Percentiles rank a stretch among this genome's conserved stretches.
Evolutionary conservation across 2,329 filamentous ascomycete genomes (phyloP).

Genomic region (Colletotrichum tanaceti): DNA sequence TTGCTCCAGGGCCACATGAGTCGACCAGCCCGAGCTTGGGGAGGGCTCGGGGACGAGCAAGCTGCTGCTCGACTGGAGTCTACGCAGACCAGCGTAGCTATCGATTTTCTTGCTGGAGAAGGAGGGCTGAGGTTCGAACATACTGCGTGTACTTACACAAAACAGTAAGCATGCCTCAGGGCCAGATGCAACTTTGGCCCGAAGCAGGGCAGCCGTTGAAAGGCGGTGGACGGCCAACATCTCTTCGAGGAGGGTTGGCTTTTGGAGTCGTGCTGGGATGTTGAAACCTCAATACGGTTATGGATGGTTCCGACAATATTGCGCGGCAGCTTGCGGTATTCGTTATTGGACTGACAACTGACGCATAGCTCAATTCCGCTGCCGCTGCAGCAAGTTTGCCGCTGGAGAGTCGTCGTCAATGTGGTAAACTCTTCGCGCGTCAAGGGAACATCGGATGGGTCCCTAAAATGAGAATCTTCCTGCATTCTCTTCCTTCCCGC

Average conservation of each 20-base stretch:
- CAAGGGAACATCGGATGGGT: slow-evolving; percentile 2
- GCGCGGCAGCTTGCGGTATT: background rate
- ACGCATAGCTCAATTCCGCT: background rate
- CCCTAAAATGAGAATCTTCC: background rate
- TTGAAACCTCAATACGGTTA: background rate
- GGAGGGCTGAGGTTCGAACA: slow-evolving; percentile 6
- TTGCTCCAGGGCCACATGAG: slow-evolving; percentile 24
- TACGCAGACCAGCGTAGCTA: slow-evolving; percentile 9
- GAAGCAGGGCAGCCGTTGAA: background rate
- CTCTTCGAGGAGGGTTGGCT: background rate
- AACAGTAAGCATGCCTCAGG: slow-evolving; percentile 8
- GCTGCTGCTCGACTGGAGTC: slow-evolving; percentile 22
- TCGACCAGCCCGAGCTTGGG: slow-evolving; percentile 12
- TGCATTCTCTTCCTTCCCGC: background rate
- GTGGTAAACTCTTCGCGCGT: background rate
- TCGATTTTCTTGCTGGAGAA: slow-evolving; percentile 7
- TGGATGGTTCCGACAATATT: slow-evolving; percentile 14
- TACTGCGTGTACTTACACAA: slow-evolving; percentile 23
- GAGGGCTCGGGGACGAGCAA: slow-evolving; percentile 24
- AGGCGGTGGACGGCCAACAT: background rate
- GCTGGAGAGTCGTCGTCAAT: background rate
- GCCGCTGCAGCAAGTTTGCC: slow-evolving; percentile 5
- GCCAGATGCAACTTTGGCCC: slow-evolving; percentile 12
- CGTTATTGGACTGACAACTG: background rate
- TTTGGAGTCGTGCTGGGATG: slow-evolving; percentile 20